Percentiles rank a stretch among this genome's conserved stretches.
Conservation (phyloP, 1,284 basidiomycete genomes). For the Puccinia sorghi region DNA sequence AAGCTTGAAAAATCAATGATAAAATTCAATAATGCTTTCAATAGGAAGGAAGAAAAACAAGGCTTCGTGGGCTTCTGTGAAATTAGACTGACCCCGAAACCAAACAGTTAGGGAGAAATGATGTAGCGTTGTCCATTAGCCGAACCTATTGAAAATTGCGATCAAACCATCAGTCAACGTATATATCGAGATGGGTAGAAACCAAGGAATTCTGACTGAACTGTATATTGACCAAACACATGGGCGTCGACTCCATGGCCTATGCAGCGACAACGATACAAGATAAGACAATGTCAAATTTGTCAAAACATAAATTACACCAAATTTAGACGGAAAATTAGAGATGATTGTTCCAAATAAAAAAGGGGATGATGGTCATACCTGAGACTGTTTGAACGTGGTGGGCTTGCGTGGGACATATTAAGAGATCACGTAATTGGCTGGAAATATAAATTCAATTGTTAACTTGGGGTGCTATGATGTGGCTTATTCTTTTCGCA, state of each 20-base stretch:
- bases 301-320: not conserved
- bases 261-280: not conserved
- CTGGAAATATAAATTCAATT: constrained; percentile 4
- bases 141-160: constrained; percentile 14
- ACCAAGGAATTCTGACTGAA: constrained; percentile 8
- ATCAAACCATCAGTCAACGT: not conserved
- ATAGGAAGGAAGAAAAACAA: not conserved
- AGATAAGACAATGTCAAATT: not conserved
- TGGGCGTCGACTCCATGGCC: constrained; percentile 45
- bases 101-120: constrained; percentile 40
- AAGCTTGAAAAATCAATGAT: constrained; percentile 24
- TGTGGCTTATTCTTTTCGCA: too few species aligned
- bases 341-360: too few species aligned
- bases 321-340: not conserved
- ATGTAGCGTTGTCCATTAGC: constrained; percentile 32
- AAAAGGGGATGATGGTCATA: not conserved
- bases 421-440: constrained; percentile 47
- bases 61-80: not conserved
- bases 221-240: constrained; percentile 47
- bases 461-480: too few species aligned
- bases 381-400: constrained; percentile 49
- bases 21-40: constrained; percentile 15
- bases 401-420: constrained; percentile 47
- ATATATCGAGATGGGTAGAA: not conserved
- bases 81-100: constrained; percentile 34